phyloP scores from a whole-genome alignment of 2,329 filamentous ascomycete genomes.

The Coniochaeta prunicola region DNA sequence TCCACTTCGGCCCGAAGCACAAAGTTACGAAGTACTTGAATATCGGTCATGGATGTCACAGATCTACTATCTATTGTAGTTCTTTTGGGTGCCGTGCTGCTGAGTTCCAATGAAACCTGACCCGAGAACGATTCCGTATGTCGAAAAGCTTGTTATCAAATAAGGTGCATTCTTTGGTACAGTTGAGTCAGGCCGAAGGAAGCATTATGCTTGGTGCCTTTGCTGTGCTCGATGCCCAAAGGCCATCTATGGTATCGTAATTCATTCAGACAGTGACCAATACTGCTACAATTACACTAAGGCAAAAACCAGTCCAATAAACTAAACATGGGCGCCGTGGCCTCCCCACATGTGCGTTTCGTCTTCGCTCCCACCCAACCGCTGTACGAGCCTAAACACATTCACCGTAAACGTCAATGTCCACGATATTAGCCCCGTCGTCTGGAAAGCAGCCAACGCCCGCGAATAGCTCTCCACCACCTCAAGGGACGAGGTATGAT shows the following conservation, averaged over 20 bases:
- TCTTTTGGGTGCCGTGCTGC: too few relatives aligned
- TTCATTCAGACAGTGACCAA: neutral
- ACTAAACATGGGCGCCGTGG: neutral
- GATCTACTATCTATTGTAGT: too few relatives aligned
- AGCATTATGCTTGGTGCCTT: too few relatives aligned
- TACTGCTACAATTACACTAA: neutral
- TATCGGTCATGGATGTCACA: too few relatives aligned
- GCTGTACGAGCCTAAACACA: conserved; percentile 62
- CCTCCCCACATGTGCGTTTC: conserved; percentile 21
- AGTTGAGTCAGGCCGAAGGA: neutral
- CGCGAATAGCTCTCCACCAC: conserved; percentile 49
- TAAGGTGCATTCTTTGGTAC: too few relatives aligned
- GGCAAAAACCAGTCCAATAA: neutral
- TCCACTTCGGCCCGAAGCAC: too few relatives aligned
- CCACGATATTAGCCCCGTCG: conserved; percentile 84
- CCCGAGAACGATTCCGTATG: too few relatives aligned
- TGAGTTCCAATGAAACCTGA: too few relatives aligned
- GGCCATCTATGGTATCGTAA: neutral
- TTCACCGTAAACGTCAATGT: conserved; percentile 83
- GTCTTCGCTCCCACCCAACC: conserved; percentile 48
- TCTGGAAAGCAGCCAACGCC: conserved; percentile 68
- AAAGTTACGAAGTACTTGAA: too few relatives aligned
- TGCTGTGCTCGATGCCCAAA: neutral
- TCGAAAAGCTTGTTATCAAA: too few relatives aligned
- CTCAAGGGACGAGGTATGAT: conserved; percentile 30